Base-by-base conservation (phyloP, 257 asterid genomes). In the Solanum etuberosum region DNA sequence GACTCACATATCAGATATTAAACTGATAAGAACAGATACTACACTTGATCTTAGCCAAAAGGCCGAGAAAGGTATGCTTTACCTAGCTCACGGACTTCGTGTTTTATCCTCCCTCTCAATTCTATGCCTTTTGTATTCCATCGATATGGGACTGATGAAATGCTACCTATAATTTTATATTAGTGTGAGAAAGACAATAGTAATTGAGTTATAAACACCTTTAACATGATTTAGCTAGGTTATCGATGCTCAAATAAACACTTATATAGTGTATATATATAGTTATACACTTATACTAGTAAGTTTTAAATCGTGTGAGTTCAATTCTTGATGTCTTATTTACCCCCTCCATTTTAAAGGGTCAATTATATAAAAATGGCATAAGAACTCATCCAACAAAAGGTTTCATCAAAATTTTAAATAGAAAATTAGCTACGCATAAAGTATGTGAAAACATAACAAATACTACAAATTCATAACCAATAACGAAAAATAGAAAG, bases 21-120 rank as follows among this genome's bases (percentile, higher is more conserved):
- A 76, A 40, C 13, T 76, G 7, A 76, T 76, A 40, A 40, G 61
- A 76, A n/a, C n/a, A 40, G 2, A 76, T 40, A 76, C 59, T 76
- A n/a, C 35, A 40, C 61, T 76, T 40, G 78, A 32, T 71, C 91
- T 90, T 87, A 89, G 91, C 91, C 91, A 89, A 89, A 90, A 86
- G 90, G 90, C 87, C 89, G 88, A 90, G 92, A 89, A 90, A 89
- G 89, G 90, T 90, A 89, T 87, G 88, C 13, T n/a, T 37, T 42
- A 0, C 54, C n/a, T 11, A 5, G 0, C 72, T 12, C 2, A 25
- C 20, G 9, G 20, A 25, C 35, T 14, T 65, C 20, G 9, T 65
- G 0, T 12, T 65, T 27, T 65, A 13, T 0, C 0, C 20, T 65
- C 9, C 2, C 35, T 12, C 18, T 65, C 35, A 65, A 5, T 29